Percentiles rank a stretch among this genome's conserved stretches.
phyloP scores from a whole-genome alignment of 2,329 filamentous ascomycete genomes.

The Calonectria hawksworthii region DNA sequence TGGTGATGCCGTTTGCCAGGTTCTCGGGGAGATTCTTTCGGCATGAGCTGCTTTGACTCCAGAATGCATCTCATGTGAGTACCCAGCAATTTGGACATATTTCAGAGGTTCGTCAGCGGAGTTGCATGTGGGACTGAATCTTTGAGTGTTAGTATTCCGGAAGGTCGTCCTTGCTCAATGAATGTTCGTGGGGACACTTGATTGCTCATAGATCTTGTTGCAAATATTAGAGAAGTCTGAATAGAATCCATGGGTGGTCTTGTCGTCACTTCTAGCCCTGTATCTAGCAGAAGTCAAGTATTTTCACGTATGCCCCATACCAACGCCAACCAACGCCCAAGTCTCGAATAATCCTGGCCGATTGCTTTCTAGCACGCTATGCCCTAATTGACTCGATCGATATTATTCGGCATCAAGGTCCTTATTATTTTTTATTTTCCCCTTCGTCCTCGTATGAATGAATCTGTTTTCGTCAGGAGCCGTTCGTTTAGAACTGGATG shows the following conservation, averaged over 20 bases:
- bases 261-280: background rate
- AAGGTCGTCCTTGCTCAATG: too few species aligned
- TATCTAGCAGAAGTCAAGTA: background rate
- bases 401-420: too few species aligned
- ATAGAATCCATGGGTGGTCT: background rate
- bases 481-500: too few species aligned
- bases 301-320: background rate
- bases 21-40: constrained; percentile 17
- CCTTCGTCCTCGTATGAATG: constrained; percentile 34
- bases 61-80: background rate
- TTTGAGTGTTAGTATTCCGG: background rate
- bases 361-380: background rate
- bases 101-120: background rate
- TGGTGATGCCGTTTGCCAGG: constrained; percentile 68
- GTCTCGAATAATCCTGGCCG: background rate
- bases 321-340: background rate
- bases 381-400: background rate
- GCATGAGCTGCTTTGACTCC: background rate
- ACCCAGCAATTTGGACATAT: background rate
- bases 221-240: background rate
- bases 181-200: background rate
- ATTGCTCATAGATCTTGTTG: background rate
- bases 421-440: background rate
- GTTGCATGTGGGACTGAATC: background rate
- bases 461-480: constrained; percentile 37